Evolutionary conservation across 805 yeast species (phyloP), one percentile per base, ranked within the genome.

Genomic region (Yarrowia sp.): DNA sequence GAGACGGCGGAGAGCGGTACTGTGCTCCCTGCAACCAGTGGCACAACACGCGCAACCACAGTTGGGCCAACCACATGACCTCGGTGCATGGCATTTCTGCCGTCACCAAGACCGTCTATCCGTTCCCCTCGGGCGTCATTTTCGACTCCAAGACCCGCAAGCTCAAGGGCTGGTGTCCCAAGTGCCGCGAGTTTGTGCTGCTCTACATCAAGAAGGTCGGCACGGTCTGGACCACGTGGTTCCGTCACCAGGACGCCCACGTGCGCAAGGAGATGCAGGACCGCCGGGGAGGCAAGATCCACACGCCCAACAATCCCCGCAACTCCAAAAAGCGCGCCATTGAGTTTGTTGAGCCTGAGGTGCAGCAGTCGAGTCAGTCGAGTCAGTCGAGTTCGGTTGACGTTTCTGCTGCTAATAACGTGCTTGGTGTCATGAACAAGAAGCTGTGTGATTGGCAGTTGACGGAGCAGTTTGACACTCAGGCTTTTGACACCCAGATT

Each of bases 61-160:
- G 55, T n/a, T 61, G 66, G 66, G 66, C 66, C 36, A 61, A 47
- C 38, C 66, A 61, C n/a, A 19, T 20, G 55, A 33, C 55, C 13
- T 46, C 53, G 2, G 39, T 39, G 9, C 66, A 61, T 19, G 66
- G 66, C 1, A 47, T 61, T 6, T 46, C 66, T n/a, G 66, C 55
- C 17, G 66, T 61, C 46, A 61, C 66, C 24, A 34, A 39, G 24
- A 14, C 55, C 10, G 3, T 61, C 36, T 46, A 38, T 9, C 55
- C 55, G 9, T 46, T 61, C n/a, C 66, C 66, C 12, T 9, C 46
- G 20, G 66, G 55, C 1, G 66, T 61, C 10, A 14, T 61, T 20
- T n/a, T 44, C 10, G 53, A 36, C 13, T 7, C n/a, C 17, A 44
- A 44, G 17, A n/a, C 43, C 38, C 34, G 30, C 19, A 61, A 47